phyloP scores from a whole-genome alignment of 768 basidiomycete genomes.

The Panus rudis region DNA sequence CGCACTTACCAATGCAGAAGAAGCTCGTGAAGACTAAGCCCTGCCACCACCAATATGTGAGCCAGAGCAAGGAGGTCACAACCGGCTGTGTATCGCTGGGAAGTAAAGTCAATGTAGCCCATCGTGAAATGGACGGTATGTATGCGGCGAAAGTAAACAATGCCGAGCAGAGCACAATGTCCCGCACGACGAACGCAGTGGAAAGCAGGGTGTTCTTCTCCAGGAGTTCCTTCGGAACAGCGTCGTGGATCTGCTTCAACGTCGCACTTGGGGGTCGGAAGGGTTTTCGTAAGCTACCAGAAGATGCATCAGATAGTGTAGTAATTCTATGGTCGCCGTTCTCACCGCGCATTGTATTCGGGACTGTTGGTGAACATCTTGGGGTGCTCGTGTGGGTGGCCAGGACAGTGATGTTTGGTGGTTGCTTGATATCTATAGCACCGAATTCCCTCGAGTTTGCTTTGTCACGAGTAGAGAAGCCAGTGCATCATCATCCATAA shows the following conservation, averaged over 20 bases:
- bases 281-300: conserved; percentile 32
- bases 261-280: conserved; percentile 44
- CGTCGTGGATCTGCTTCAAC: conserved; percentile 48
- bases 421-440: too few relatives aligned
- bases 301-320: not conserved
- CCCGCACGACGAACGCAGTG: conserved; percentile 37
- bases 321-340: not conserved
- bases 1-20: conserved; percentile 41
- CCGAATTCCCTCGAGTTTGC: too few relatives aligned
- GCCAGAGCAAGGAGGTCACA: conserved; percentile 34
- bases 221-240: conserved; percentile 47
- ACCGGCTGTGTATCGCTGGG: conserved; percentile 27
- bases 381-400: too few relatives aligned
- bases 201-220: conserved; percentile 34
- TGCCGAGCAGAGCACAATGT: conserved; percentile 34
- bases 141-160: conserved; percentile 38
- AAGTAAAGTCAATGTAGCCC: too few relatives aligned
- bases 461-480: too few relatives aligned
- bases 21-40: conserved; percentile 44
- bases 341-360: conserved; percentile 21
- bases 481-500: too few relatives aligned
- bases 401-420: too few relatives aligned
- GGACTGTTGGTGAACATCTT: conserved; percentile 20
- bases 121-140: conserved; percentile 35
- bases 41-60: conserved; percentile 44